Percentiles rank a stretch among this genome's conserved stretches.
These are phyloP conservation scores for Plasmodium vinckei DNA, from an alignment of 169 alveolate species.

Conservation along the genomic window DNA sequence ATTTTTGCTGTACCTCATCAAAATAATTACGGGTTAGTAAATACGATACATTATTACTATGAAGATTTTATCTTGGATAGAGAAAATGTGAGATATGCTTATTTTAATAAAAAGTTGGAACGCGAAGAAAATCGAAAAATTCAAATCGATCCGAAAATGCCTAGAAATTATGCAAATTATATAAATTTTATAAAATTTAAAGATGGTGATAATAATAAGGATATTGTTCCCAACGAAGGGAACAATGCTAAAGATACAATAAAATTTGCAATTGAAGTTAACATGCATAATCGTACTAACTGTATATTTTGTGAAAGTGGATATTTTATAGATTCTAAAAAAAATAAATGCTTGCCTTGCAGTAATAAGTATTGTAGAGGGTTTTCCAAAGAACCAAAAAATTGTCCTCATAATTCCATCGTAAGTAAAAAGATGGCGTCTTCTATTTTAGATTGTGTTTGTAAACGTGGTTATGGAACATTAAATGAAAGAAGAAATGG, in stretches of 20 bases:
- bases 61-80: slow-evolving; percentile 46
- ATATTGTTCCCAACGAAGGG: neutral
- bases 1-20: slow-evolving; percentile 20
- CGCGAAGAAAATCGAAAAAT: neutral
- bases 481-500: slow-evolving; percentile 65
- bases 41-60: slow-evolving; percentile 25
- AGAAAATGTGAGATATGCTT: slow-evolving; percentile 22
- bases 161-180: too few relatives aligned
- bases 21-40: slow-evolving; percentile 64
- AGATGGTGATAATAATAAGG: neutral
- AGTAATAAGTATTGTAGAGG: slow-evolving; percentile 82
- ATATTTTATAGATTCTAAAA: slow-evolving; percentile 68
- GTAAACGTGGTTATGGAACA: slow-evolving; percentile 74
- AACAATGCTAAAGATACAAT: neutral
- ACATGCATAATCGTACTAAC: slow-evolving; percentile 66
- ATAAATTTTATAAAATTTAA: slow-evolving; percentile 10
- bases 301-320: slow-evolving; percentile 83
- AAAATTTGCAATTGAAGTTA: slow-evolving; percentile 75
- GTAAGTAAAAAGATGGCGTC: slow-evolving; percentile 20
- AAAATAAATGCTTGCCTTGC: slow-evolving; percentile 78
- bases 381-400: slow-evolving; percentile 67
- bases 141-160: too few relatives aligned
- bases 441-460: slow-evolving; percentile 64
- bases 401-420: slow-evolving; percentile 80
- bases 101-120: slow-evolving; percentile 19